Conservation (phyloP, 2,329 filamentous ascomycete species). For the Xylariaceae sp. region DNA sequence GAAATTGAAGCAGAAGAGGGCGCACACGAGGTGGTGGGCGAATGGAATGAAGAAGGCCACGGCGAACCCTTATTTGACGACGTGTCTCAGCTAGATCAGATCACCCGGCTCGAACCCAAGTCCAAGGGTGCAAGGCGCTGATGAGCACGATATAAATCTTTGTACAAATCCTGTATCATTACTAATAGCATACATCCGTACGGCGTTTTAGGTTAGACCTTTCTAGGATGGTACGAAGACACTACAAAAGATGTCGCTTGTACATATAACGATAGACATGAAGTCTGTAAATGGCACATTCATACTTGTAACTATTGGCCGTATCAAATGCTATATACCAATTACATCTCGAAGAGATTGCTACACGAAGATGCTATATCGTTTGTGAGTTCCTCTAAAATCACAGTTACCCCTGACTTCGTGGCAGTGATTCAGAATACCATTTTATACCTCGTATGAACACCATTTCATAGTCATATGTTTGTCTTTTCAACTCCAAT, state of each 20-base stretch:
- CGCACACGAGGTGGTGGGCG: constrained; percentile 22
- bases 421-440: too few relatives aligned
- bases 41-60: constrained; percentile 34
- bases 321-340: too few relatives aligned
- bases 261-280: too few relatives aligned
- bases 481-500: too few relatives aligned
- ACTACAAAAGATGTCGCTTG: not conserved
- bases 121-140: not conserved
- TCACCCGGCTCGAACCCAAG: constrained; percentile 6
- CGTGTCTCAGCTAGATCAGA: constrained; percentile 18
- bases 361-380: too few relatives aligned
- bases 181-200: constrained; percentile 11
- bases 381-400: too few relatives aligned
- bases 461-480: too few relatives aligned
- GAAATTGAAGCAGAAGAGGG: constrained; percentile 4
- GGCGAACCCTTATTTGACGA: constrained; percentile 33
- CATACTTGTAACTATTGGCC: too few relatives aligned
- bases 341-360: too few relatives aligned
- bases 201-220: constrained; percentile 1
- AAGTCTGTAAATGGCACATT: too few relatives aligned
- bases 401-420: too few relatives aligned
- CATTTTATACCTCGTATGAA: too few relatives aligned
- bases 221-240: not conserved
- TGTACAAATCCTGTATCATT: constrained; percentile 8
- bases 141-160: not conserved